Base-by-base conservation (phyloP, 495 filamentous ascomycete species). In the Aspergillus saccharolyticus region DNA sequence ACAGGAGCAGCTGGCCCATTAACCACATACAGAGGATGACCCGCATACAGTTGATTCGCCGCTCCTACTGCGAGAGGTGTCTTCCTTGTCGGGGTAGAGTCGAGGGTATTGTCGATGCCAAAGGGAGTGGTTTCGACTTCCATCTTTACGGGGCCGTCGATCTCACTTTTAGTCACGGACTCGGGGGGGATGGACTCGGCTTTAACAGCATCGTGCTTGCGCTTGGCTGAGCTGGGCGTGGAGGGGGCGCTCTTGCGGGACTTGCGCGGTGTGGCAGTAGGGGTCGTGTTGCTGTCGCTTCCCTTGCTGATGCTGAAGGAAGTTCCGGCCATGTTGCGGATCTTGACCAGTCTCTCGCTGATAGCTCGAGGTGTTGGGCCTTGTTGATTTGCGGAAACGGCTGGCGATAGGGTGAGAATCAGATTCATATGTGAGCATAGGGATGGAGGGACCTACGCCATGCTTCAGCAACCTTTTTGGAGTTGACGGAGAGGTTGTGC, bases 361-460 rank as follows among this genome's bases (percentile, higher is more conserved):
- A 81, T 78, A n/a, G 79, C 79, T 22, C 78, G 74, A 0, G 75
- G 59, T 22, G 78, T 80, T 0, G 77, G 77, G 7, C 59, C 62
- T 8, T 70, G 60, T 14, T 65, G 19, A 33, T 39, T 57, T 9
- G 44, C 49, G 3, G 63, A 48, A 42, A 18, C 43, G 45, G 67
- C 68, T 74, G 59, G 39, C 2, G 7, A 39, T 28, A 45, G 46
- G 42, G n/a, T 16, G 22, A 10, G 42, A 19, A n/a, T n/a, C n/a
- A 4, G 17, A 44, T 12, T 17, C 30, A 43, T 28, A 25, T 12
- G 19, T 8, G 16, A 42, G 50, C 25, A 28, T n/a, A 25, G 15
- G 20, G 44, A 25, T n/a, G 19, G 39, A 15, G 39, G 20, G 28
- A 70, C 75, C 68, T 74, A 78, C 75, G 73, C 78, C 78, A 81